These are phyloP conservation scores for Pseudogymnoascus sp. DNA, from an alignment of 2,329 filamentous ascomycete genomes.

Conservation along the genomic window DNA sequence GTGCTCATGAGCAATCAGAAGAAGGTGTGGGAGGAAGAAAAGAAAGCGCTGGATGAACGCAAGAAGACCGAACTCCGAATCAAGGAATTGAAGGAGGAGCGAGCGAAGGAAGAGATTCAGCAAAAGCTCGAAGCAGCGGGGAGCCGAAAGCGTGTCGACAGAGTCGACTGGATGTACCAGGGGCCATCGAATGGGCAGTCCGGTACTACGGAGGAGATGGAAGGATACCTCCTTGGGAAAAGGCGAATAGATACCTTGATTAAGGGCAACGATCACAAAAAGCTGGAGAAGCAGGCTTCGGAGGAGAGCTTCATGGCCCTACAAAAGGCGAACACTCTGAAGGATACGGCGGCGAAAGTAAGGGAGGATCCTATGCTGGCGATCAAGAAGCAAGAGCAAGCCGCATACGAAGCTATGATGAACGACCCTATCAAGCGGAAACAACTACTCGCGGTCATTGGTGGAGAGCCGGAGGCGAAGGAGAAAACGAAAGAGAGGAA, in stretches of 20 bases:
- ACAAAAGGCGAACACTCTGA: conserved; percentile 62
- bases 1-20: conserved; percentile 83
- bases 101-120: conserved; percentile 85
- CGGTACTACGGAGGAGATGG: conserved; percentile 80
- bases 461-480: conserved; percentile 41
- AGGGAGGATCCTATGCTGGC: conserved; percentile 84
- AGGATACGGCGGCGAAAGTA: conserved; percentile 80
- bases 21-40: conserved; percentile 84
- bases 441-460: conserved; percentile 59
- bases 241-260: conserved; percentile 81
- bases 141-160: conserved; percentile 68
- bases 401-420: conserved; percentile 72
- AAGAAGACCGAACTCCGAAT: conserved; percentile 87
- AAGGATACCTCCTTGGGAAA: conserved; percentile 89
- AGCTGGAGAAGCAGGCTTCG: conserved; percentile 66
- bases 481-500: conserved; percentile 39
- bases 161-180: conserved; percentile 98
- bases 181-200: conserved; percentile 70
- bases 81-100: conserved; percentile 90
- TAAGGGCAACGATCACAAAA: conserved; percentile 73
- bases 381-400: conserved; percentile 87
- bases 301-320: conserved; percentile 53
- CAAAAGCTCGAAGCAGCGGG: conserved; percentile 82
- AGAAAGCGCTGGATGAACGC: conserved; percentile 86
- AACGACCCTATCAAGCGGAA: conserved; percentile 62